Conservation (phyloP, 1,284 basidiomycete genomes). For the Cerioporus squamosus region DNA sequence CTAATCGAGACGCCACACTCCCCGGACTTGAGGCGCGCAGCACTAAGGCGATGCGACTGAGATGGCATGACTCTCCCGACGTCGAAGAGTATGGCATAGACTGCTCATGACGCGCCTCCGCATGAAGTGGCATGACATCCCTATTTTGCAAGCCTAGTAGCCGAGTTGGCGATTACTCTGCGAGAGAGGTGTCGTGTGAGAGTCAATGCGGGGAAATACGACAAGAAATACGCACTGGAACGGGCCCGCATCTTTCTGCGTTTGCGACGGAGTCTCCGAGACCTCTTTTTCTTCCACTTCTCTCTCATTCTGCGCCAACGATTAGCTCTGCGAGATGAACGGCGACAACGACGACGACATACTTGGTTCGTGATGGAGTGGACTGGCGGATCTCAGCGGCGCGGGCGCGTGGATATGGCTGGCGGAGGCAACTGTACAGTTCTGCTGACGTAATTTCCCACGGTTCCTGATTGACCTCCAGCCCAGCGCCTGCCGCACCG, state of each 20-base stretch:
- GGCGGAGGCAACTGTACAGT: constrained; percentile 51
- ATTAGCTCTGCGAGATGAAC: constrained; percentile 9
- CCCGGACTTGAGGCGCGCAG: constrained; percentile 27
- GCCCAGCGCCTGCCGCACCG: constrained; percentile 1
- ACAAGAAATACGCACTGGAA: constrained; percentile 68
- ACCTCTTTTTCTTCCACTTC: constrained; percentile 92
- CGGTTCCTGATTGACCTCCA: neutral
- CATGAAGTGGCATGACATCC: constrained; percentile 26
- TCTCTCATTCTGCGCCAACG: constrained; percentile 71
- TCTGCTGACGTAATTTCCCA: constrained; percentile 40
- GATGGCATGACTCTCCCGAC: constrained; percentile 19
- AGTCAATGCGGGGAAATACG: neutral
- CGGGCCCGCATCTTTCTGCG: constrained; percentile 92
- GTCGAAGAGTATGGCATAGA: constrained; percentile 20
- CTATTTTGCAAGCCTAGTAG: constrained; percentile 35
- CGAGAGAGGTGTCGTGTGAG: constrained; percentile 1
- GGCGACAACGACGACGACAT: constrained; percentile 17
- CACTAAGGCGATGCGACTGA: constrained; percentile 29
- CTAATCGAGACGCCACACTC: constrained; percentile 25
- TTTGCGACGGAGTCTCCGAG: constrained; percentile 85
- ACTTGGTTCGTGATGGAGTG: constrained; percentile 40
- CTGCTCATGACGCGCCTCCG: constrained; percentile 19
- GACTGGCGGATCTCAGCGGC: constrained; percentile 24
- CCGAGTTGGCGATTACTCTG: constrained; percentile 40
- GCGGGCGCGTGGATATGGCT: constrained; percentile 30